Percentiles rank a stretch among this genome's conserved stretches.
Evolutionary conservation across 2,329 filamentous ascomycete species (phyloP).

Genomic region (Exophiala dermatitidis): DNA sequence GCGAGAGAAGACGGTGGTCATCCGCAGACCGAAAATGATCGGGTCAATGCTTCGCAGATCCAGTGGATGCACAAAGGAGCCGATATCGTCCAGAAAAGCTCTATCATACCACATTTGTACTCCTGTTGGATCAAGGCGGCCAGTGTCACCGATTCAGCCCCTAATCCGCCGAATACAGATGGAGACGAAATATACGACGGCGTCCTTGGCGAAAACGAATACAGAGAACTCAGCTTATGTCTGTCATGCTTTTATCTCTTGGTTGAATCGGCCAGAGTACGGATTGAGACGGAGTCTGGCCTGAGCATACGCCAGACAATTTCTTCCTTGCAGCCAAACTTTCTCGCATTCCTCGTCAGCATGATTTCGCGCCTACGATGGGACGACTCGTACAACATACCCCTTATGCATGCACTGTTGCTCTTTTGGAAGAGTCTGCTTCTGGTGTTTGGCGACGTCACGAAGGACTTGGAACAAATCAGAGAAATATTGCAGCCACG

Average conservation of each 20-base stretch:
- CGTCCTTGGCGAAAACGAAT: constrained; percentile 24
- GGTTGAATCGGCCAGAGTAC: constrained; percentile 23
- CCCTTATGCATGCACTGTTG: constrained; percentile 65
- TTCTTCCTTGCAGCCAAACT: constrained; percentile 20
- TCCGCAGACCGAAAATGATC: constrained; percentile 36
- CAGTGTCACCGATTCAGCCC: constrained; percentile 30
- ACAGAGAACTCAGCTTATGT: constrained; percentile 25
- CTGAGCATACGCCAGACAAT: constrained; percentile 15
- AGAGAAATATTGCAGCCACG: constrained; percentile 59
- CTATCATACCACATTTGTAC: constrained; percentile 34
- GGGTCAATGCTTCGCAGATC: constrained; percentile 44
- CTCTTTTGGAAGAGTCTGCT: constrained; percentile 89
- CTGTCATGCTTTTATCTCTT: constrained; percentile 26
- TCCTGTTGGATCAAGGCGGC: constrained; percentile 35
- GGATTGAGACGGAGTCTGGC: constrained; percentile 11
- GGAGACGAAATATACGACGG: constrained; percentile 17
- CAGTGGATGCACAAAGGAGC: constrained; percentile 42
- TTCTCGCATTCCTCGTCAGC: constrained; percentile 23
- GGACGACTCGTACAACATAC: constrained; percentile 51
- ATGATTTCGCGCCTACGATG: constrained; percentile 50
- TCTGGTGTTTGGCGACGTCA: constrained; percentile 72
- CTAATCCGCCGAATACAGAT: neutral
- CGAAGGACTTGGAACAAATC: constrained; percentile 59
- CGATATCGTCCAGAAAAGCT: constrained; percentile 33
- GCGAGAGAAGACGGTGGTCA: constrained; percentile 27